Conservation (phyloP, 805 yeast genomes). For the Candida ascalaphidarum region DNA sequence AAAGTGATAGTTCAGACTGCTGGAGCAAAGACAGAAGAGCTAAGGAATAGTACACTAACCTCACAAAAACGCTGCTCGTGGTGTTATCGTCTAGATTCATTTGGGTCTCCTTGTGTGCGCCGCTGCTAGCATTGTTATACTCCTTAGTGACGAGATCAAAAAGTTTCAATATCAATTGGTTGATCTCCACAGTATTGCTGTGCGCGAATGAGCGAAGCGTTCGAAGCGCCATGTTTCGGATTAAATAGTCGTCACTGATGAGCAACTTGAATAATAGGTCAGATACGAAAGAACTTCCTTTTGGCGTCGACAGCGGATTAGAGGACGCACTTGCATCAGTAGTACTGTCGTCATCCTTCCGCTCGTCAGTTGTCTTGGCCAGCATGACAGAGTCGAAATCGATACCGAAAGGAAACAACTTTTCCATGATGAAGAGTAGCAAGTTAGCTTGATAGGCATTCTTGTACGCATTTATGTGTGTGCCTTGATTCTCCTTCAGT, state of each 20-base stretch:
- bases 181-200: constrained; percentile 24
- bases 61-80: constrained; percentile 10
- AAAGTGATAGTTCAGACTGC: constrained; percentile 22
- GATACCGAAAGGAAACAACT: constrained; percentile 26
- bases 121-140: constrained; percentile 8
- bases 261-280: constrained; percentile 22
- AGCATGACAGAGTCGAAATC: constrained; percentile 17
- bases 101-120: constrained; percentile 3
- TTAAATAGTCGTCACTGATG: constrained; percentile 23
- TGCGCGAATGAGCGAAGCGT: constrained; percentile 21
- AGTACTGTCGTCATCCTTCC: constrained; percentile 2
- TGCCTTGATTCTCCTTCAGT: constrained; percentile 3
- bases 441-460: constrained; percentile 27
- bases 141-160: constrained; percentile 23
- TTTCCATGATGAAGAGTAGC: constrained; percentile 19
- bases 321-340: constrained; percentile 9
- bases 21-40: constrained; percentile 26
- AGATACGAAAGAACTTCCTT: constrained; percentile 16
- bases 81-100: constrained; percentile 10
- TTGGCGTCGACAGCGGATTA: constrained; percentile 9
- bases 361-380: constrained; percentile 3
- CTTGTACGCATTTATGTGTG: constrained; percentile 14
- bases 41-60: constrained; percentile 24
- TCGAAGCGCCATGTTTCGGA: constrained; percentile 25
- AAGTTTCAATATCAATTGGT: constrained; percentile 21